Conservation (phyloP, 495 filamentous ascomycete species). For the Penicillium robsamsonii region DNA sequence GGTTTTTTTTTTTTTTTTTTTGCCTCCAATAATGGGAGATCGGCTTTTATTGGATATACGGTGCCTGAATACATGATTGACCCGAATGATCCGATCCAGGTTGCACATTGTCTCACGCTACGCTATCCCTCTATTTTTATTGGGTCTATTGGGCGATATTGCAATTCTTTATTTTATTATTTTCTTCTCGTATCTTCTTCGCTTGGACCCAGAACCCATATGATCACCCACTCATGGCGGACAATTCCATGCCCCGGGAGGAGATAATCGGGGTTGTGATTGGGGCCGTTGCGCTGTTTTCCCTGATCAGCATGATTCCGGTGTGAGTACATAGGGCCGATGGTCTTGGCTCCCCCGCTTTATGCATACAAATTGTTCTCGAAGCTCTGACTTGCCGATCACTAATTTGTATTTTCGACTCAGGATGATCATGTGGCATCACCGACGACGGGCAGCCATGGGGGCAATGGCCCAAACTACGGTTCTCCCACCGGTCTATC, state of each 20-base stretch:
- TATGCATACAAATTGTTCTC: constrained; percentile 20
- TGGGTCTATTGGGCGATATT: constrained; percentile 5
- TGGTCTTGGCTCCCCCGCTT: constrained; percentile 19
- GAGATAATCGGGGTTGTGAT: constrained; percentile 38
- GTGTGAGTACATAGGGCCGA: constrained; percentile 29
- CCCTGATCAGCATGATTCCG: constrained; percentile 34
- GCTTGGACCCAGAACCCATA: constrained; percentile 13
- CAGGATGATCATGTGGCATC: constrained; percentile 30
- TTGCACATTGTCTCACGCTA: constrained; percentile 4
- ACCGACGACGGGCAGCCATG: constrained; percentile 22
- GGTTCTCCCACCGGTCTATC: constrained; percentile 3
- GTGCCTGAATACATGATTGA: constrained; percentile 10
- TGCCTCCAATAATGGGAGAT: constrained; percentile 9
- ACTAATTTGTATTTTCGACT: constrained; percentile 11
- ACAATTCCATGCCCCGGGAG: constrained; percentile 22
- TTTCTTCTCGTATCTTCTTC: constrained; percentile 17
- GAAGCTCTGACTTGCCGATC: constrained; percentile 11
- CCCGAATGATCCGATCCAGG: constrained; percentile 14
- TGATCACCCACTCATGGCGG: constrained; percentile 26
- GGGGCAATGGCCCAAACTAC: constrained; percentile 4
- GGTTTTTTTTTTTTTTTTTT: background rate
- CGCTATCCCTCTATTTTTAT: background rate
- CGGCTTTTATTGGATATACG: background rate
- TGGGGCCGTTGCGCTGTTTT: constrained; percentile 34
- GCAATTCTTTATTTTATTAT: background rate